Base-by-base conservation (phyloP, 73 alveolate genomes). In the Paramecium caudatum region DNA sequence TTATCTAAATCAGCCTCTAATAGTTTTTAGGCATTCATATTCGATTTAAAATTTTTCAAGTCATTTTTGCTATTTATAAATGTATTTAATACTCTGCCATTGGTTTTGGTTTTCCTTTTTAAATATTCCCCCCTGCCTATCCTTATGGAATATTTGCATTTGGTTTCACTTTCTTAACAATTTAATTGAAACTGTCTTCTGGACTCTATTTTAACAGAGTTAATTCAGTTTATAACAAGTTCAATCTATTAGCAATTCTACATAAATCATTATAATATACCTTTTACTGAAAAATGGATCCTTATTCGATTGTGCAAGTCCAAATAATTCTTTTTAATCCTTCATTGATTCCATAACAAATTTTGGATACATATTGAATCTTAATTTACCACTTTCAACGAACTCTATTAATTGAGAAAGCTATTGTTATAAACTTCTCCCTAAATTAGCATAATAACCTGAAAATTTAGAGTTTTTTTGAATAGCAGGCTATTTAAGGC, bases 351-450 rank as follows among this genome's bases (percentile, higher is more conserved):
- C 47, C 39, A 4, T 9, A 37, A 74, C 32, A 41, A 74, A 74
- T 19, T 74, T 45, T 27, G 43, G 69, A 74, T 74, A 74, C 17
- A 19, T 74, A 5, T 74, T 47, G 19, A 15, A 63, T 45, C 69
- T 74, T 45, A 74, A 37, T 74, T 74, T 74, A 39, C 88, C 68
- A 39, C 43, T 41, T 74, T 74, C 88, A 19, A 41, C 88, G 7
- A 74, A 74, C 7, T 74, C 88, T 1, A 43, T 19, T 45, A 74
- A 41, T 74, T 74, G 16, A 6, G 12, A 5, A 19, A 17, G 43
- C 19, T 37, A 16, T 41, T 74, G n/a, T 30, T 23, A 16, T 17
- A 74, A 21, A 12, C 45, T 27, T 23, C 7, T n/a, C 21, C 23
- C 32, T 8, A 74, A 39, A 27, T 39, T 74, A 9, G 8, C 19